These are phyloP conservation scores for Colletotrichum tofieldiae DNA, from an alignment of 2,329 filamentous ascomycete genomes.

Conservation along the genomic window DNA sequence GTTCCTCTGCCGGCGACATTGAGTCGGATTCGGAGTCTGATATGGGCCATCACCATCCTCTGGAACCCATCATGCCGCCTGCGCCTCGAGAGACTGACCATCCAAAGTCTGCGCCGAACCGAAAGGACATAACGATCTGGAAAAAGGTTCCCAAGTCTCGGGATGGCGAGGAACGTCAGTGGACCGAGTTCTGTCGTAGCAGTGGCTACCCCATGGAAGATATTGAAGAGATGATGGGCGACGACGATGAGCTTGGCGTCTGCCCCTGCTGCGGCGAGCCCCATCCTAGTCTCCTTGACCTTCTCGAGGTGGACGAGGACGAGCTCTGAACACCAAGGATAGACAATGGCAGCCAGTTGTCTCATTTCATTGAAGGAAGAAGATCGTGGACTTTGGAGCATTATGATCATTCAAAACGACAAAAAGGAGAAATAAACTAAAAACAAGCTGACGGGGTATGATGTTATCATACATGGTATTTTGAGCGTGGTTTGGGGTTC, in stretches of 20 bases:
- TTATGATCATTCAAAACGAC: no score
- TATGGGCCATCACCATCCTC: constrained; percentile 49
- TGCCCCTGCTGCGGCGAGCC: constrained; percentile 60
- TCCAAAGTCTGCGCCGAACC: constrained; percentile 55
- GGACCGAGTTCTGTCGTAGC: constrained; percentile 63
- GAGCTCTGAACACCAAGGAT: background rate
- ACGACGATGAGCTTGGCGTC: constrained; percentile 50
- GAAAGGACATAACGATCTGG: constrained; percentile 64
- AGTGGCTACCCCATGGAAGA: constrained; percentile 52
- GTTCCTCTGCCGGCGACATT: constrained; percentile 46
- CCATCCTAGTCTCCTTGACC: constrained; percentile 53
- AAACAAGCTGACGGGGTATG: background rate
- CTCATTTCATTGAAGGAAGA: background rate
- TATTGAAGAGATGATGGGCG: constrained; percentile 52
- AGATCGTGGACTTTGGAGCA: background rate
- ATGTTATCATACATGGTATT: constrained; percentile 3
- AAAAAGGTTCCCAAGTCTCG: constrained; percentile 63
- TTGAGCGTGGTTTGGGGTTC: background rate
- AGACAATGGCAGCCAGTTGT: background rate
- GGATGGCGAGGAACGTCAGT: constrained; percentile 59
- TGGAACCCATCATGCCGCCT: constrained; percentile 54
- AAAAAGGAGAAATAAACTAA: background rate
- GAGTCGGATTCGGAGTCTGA: constrained; percentile 47
- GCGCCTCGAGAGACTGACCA: constrained; percentile 60
- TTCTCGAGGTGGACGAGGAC: constrained; percentile 50